phyloP scores from a whole-genome alignment of 805 yeast genomes.

The Starmerella khaoyaiensis region DNA sequence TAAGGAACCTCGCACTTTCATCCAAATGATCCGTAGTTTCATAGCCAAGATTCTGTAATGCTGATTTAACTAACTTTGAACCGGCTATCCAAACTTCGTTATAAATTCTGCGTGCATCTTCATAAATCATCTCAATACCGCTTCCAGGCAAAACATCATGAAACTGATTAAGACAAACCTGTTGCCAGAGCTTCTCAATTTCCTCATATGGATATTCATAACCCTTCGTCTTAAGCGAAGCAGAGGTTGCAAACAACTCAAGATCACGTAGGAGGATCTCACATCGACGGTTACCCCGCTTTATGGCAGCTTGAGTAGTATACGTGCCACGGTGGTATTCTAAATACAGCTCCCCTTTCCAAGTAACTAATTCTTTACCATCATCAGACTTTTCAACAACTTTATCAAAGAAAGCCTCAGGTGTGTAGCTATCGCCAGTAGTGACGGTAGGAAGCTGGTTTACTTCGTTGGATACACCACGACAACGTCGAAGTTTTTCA shows the following conservation, averaged over 20 bases:
- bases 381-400: slow-evolving; percentile 48
- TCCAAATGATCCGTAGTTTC: slow-evolving; percentile 5
- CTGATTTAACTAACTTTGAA: slow-evolving; percentile 39
- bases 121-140: slow-evolving; percentile 87
- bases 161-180: slow-evolving; percentile 79
- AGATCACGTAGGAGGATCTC: slow-evolving; percentile 74
- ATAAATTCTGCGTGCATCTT: slow-evolving; percentile 75
- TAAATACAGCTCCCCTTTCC: slow-evolving; percentile 88
- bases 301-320: slow-evolving; percentile 82
- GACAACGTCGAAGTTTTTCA: slow-evolving; percentile 79
- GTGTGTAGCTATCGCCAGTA: slow-evolving; percentile 45
- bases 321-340: slow-evolving; percentile 97
- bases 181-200: slow-evolving; percentile 71
- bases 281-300: slow-evolving; percentile 60
- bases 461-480: slow-evolving; percentile 77
- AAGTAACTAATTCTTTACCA: slow-evolving; percentile 61
- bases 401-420: slow-evolving; percentile 67
- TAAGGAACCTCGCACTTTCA: slow-evolving; percentile 9
- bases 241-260: slow-evolving; percentile 72
- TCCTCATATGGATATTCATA: slow-evolving; percentile 63
- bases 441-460: slow-evolving; percentile 58
- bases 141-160: slow-evolving; percentile 98
- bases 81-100: slow-evolving; percentile 42
- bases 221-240: slow-evolving; percentile 35
- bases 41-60: slow-evolving; percentile 35